These are phyloP conservation scores for Fusarium subglutinans DNA, from an alignment of 2,329 filamentous ascomycete genomes.

Conservation along the genomic window DNA sequence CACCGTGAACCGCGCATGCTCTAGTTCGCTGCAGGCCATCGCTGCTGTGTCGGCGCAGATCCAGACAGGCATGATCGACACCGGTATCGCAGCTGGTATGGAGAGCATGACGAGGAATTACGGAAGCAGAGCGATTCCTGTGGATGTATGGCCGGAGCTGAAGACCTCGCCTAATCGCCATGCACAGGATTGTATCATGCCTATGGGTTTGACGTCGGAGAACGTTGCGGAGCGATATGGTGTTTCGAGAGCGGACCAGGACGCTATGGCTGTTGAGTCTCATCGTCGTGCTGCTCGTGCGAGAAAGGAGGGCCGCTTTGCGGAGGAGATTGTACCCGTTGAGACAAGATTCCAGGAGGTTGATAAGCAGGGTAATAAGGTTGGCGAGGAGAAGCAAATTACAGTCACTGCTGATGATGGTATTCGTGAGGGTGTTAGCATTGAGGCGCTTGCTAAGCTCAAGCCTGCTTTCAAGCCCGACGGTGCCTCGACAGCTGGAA, in stretches of 20 bases:
- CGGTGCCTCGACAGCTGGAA: constrained; percentile 85
- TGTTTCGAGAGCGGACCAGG: constrained; percentile 79
- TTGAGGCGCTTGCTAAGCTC: constrained; percentile 78
- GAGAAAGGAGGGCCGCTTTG: constrained; percentile 74
- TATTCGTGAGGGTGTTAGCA: constrained; percentile 72
- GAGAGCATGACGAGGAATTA: constrained; percentile 98
- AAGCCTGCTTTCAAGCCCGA: constrained; percentile 85
- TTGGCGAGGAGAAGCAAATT: constrained; percentile 67
- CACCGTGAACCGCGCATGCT: constrained; percentile 90
- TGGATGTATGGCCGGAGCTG: constrained; percentile 79
- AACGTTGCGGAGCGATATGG: constrained; percentile 84
- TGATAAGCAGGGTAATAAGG: constrained; percentile 66
- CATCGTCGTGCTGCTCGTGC: constrained; percentile 79
- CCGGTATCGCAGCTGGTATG: constrained; percentile 88
- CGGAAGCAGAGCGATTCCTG: constrained; percentile 83
- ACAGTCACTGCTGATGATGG: constrained; percentile 84
- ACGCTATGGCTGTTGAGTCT: constrained; percentile 79
- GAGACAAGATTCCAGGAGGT: constrained; percentile 73
- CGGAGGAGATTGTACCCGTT: constrained; percentile 82
- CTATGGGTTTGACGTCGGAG: constrained; percentile 90
- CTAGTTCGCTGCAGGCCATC: constrained; percentile 80
- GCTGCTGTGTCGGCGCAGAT: constrained; percentile 79
- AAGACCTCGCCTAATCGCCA: constrained; percentile 71
- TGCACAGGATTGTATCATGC: constrained; percentile 88
- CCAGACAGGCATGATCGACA: constrained; percentile 74